Evolutionary conservation across 2,329 filamentous ascomycete genomes (phyloP), one percentile per base, ranked within the genome.

Genomic region (Aspergillus sp.): DNA sequence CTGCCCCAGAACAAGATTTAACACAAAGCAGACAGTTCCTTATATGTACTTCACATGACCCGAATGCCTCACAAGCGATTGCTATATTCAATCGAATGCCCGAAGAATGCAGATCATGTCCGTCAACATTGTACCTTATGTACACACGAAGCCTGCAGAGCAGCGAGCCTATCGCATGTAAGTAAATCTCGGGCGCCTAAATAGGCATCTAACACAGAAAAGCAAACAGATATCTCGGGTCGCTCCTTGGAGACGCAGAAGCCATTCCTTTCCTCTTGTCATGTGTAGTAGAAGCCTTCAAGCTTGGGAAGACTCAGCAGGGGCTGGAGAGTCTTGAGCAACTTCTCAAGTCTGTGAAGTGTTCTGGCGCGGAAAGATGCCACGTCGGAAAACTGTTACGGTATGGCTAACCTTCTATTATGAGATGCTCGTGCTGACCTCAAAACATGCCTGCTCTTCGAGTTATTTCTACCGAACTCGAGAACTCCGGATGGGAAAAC

Each of bases 271-370:
- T 92, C 47, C 80, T 97, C 0, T 92, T 93, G 65, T 90, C 91
- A 1, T 97, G 92, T 67, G 85, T 91, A 21, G 78, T 91, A 28
- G 91, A 96, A 72, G 89, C 91, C 2, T 87, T 92, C 53, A 81
- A 86, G 63, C 79, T 80, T 0, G 86, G 87, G 0, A 85, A 91
- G 62, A 87, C 84, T 54, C 63, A 79, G 0, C 86, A 89, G 63
- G 85, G 88, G 2, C 77, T 88, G 12, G 73, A 80, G 30, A 84
- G 85, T 10, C 72, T 93, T 50, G 84, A 85, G 65, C 80, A 83
- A 60, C 79, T 92, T 1, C 77, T 90, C 13, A 80, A 86, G 28
- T 84, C 82, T 55, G 81, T 83, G 60, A 79, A 85, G 23, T 79
- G 81, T 55, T 75, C 70, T 49, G 72, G 77, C 5, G 78, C 84